These are phyloP conservation scores for Kalmanozyma brasiliensis DNA, from an alignment of 1,284 basidiomycete genomes.

Conservation along the genomic window DNA sequence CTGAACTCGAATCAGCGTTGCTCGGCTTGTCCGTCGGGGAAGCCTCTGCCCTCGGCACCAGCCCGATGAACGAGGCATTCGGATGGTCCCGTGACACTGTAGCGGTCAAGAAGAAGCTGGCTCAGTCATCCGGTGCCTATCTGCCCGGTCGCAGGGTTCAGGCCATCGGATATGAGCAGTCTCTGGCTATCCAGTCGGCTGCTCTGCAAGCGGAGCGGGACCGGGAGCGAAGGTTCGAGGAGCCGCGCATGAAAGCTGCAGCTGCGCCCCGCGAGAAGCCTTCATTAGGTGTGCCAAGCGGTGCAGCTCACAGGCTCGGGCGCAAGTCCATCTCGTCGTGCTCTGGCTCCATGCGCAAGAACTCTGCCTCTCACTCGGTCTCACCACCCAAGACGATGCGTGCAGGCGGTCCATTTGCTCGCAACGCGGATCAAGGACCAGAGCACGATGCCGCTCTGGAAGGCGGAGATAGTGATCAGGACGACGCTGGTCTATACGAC, in stretches of 20 bases:
- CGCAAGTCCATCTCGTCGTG: conserved; percentile 52
- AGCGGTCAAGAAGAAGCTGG: conserved; percentile 44
- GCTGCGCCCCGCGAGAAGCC: conserved; percentile 28
- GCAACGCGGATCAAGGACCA: conserved; percentile 30
- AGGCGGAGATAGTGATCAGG: conserved; percentile 39
- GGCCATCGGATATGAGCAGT: conserved; percentile 40
- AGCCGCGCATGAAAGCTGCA: conserved; percentile 20
- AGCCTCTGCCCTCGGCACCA: conserved; percentile 11
- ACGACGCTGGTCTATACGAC: conserved; percentile 15
- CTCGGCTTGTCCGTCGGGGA: conserved; percentile 38
- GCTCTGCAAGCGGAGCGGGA: conserved; percentile 43
- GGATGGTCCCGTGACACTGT: conserved; percentile 45
- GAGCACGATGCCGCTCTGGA: conserved; percentile 37
- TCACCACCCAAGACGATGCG: conserved; percentile 34
- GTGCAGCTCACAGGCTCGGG: conserved; percentile 39
- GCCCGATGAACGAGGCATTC: conserved; percentile 26
- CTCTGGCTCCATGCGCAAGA: conserved; percentile 41
- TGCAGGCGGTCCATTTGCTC: conserved; percentile 34
- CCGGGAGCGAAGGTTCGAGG: conserved; percentile 34
- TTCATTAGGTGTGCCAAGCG: conserved; percentile 34
- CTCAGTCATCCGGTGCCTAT: conserved; percentile 34
- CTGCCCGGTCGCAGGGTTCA: conserved; percentile 42
- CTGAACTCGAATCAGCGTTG: conserved; percentile 41
- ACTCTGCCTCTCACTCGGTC: conserved; percentile 23
- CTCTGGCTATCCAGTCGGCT: conserved; percentile 43